phyloP scores from a whole-genome alignment of 441 rosid species.

The Mallotus japonicus region DNA sequence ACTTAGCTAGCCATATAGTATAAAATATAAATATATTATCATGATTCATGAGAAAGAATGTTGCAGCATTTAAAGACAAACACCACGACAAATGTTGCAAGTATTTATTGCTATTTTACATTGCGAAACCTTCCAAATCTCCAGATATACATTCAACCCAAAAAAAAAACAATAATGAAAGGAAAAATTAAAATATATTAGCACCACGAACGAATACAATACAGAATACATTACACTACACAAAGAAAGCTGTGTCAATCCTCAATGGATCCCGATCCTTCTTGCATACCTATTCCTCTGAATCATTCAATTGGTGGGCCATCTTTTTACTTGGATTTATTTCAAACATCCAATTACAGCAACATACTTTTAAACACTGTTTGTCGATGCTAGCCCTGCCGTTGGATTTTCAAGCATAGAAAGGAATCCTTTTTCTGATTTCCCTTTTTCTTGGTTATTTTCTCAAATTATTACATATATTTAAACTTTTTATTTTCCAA shows the following conservation, averaged over 20 bases:
- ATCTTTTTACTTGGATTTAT: conserved; percentile 29
- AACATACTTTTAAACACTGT: not conserved
- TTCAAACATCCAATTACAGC: not conserved
- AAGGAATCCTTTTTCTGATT: not conserved
- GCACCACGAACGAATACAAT: not conserved
- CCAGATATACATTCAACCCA: conserved; percentile 24
- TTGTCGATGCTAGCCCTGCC: not conserved
- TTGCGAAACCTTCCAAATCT: conserved; percentile 44
- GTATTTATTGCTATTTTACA: conserved; percentile 27
- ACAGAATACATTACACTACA: conserved; percentile 8
- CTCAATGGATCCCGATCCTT: conserved; percentile 39
- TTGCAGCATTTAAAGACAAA: conserved; percentile 56
- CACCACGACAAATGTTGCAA: conserved; percentile 47
- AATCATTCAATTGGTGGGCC: conserved; percentile 48
- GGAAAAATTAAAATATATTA: conserved; percentile 15
- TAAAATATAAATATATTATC: conserved; percentile 8
- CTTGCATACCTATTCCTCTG: conserved; percentile 36
- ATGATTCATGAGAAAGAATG: conserved; percentile 41
- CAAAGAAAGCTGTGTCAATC: conserved; percentile 37
- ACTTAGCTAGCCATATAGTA: too few species aligned
- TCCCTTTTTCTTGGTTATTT: not conserved
- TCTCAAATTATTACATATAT: not conserved
- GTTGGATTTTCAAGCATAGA: not conserved
- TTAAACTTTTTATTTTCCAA: not conserved
- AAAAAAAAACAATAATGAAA: conserved; percentile 15